These are phyloP conservation scores for Grifola frondosa DNA, from an alignment of 1,284 basidiomycete species.

Conservation along the genomic window DNA sequence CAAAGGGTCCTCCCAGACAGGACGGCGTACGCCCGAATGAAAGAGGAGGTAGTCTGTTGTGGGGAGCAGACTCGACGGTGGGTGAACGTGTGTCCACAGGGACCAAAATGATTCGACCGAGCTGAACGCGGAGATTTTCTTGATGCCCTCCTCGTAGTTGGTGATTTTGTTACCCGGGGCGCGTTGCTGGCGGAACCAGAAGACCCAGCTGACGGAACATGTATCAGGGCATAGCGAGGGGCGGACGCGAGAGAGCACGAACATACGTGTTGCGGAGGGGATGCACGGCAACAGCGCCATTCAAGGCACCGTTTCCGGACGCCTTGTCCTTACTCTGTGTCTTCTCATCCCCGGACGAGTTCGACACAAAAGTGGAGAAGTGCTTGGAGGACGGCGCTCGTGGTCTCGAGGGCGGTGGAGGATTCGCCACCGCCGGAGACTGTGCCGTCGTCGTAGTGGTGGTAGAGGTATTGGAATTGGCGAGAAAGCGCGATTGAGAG, in stretches of 20 bases:
- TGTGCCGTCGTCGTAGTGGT: constrained; percentile 28
- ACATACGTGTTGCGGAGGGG: constrained; percentile 85
- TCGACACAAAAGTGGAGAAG: constrained; percentile 66
- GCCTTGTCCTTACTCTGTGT: constrained; percentile 44
- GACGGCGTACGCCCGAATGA: constrained; percentile 75
- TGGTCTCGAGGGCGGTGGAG: constrained; percentile 37
- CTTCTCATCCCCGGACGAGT: constrained; percentile 42
- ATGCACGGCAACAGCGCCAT: constrained; percentile 48
- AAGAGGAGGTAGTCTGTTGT: constrained; percentile 87
- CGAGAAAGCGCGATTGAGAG: constrained; percentile 68
- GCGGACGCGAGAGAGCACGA: constrained; percentile 42
- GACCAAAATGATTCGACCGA: constrained; percentile 86
- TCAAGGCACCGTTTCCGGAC: constrained; percentile 37
- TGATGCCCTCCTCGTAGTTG: constrained; percentile 85
- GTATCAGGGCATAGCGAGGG: constrained; percentile 21
- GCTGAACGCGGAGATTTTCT: constrained; percentile 76
- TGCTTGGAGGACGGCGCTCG: constrained; percentile 63
- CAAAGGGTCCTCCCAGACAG: constrained; percentile 89
- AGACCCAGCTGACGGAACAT: constrained; percentile 62
- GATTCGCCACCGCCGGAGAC: constrained; percentile 16
- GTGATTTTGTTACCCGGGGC: constrained; percentile 77
- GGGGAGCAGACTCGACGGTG: constrained; percentile 69
- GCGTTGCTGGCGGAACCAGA: constrained; percentile 84
- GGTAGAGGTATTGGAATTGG: constrained; percentile 40
- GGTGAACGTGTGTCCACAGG: constrained; percentile 75